Conservation (phyloP, 1,284 basidiomycete genomes). For the Ustanciosporium gigantosporum region DNA sequence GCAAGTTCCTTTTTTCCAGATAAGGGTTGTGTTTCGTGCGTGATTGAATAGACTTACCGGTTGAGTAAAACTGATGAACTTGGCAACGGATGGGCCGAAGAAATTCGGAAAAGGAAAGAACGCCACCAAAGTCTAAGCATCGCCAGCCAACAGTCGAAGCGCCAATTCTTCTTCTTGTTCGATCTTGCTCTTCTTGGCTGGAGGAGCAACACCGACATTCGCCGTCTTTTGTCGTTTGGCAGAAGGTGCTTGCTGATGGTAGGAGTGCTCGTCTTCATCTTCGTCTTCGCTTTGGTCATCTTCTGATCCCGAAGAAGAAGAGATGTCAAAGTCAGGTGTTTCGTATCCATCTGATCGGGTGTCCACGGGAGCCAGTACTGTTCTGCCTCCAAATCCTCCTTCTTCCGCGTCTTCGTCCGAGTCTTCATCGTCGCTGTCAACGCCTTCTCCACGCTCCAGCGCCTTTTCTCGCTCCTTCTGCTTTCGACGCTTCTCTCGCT, state of each 20-base stretch:
- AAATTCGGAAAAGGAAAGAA: neutral
- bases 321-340: conserved; percentile 54
- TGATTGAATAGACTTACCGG: too few species aligned
- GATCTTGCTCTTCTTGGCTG: conserved; percentile 30
- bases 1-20: too few species aligned
- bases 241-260: conserved; percentile 3
- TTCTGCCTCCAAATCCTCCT: conserved; percentile 62
- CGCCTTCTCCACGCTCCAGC: conserved; percentile 61
- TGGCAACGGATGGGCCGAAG: neutral
- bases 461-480: conserved; percentile 81
- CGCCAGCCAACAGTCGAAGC: conserved; percentile 40
- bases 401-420: conserved; percentile 58
- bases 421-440: conserved; percentile 54
- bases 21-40: too few species aligned
- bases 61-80: too few species aligned
- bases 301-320: too few species aligned
- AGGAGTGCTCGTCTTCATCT: conserved; percentile 11
- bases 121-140: neutral
- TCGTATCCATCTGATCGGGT: conserved; percentile 51
- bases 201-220: neutral
- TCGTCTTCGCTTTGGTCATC: conserved; percentile 12
- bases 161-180: conserved; percentile 43
- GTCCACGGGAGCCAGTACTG: conserved; percentile 38
- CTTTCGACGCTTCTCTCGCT: conserved; percentile 68
- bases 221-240: conserved; percentile 19